Conservation (phyloP, 1,139 yeast species). For the Saccharomyces uvarum region DNA sequence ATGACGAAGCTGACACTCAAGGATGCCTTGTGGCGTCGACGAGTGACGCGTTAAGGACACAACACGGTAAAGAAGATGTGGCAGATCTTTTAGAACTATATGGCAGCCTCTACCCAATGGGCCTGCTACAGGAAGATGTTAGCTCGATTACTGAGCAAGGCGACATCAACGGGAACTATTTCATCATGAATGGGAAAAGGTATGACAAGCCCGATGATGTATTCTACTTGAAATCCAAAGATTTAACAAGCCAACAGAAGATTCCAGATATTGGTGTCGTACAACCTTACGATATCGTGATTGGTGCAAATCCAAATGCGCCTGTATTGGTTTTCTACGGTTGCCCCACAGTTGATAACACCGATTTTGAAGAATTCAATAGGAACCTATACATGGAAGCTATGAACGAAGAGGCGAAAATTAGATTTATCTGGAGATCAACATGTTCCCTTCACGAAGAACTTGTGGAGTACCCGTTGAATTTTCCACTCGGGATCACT, state of each 20-base stretch:
- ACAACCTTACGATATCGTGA: slow-evolving; percentile 14
- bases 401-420: slow-evolving; percentile 42
- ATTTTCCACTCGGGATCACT: slow-evolving; percentile 4
- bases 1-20: slow-evolving; percentile 7
- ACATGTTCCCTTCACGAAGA: slow-evolving; percentile 25
- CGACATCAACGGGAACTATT: slow-evolving; percentile 14
- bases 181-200: slow-evolving; percentile 20
- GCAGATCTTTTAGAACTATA: slow-evolving; percentile 13
- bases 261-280: slow-evolving; percentile 14
- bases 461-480: background rate
- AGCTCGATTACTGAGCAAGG: background rate
- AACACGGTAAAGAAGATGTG: slow-evolving; percentile 7
- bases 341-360: slow-evolving; percentile 42
- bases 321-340: slow-evolving; percentile 44
- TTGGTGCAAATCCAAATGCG: slow-evolving; percentile 19
- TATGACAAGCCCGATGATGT: slow-evolving; percentile 25
- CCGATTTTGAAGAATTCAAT: slow-evolving; percentile 50
- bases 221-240: slow-evolving; percentile 28
- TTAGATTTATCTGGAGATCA: slow-evolving; percentile 72
- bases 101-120: slow-evolving; percentile 20
- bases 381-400: slow-evolving; percentile 55
- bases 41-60: background rate
- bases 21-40: slow-evolving; percentile 2
- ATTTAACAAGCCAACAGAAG: slow-evolving; percentile 19
- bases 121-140: slow-evolving; percentile 10